Evolutionary conservation across 768 basidiomycete species (phyloP), one percentile per base, ranked within the genome.

Genomic region (Boletus rex-veris): DNA sequence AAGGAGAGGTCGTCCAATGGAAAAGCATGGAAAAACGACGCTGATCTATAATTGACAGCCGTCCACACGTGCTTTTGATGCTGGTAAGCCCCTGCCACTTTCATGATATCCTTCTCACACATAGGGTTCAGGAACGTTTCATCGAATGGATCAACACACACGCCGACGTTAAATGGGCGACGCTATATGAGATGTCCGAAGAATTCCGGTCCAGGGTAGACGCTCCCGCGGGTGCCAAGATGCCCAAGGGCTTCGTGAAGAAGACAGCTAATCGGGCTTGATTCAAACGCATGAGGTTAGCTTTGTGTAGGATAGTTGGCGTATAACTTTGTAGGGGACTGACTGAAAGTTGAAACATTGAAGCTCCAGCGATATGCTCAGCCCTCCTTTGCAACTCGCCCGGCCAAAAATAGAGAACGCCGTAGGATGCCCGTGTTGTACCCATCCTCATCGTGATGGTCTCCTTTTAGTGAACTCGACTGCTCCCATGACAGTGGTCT

Each of bases 111-210:
- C 16, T 11, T 7, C 42, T 55, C 26, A 48, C 30, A 33, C 35
- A 2, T n/a, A 36, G 4, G 14, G 4, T 37, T 21, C 54, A 85
- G 80, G 84, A 88, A 64, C 77, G 84, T 41, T 86, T 88, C 68
- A 86, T 89, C 57, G 82, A 86, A 61, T 87, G 85, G 83, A 73
- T 88, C 38, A 86, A 87, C 61, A 80, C 78, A 5, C 85, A 87
- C 63, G 80, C 82, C 15, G 78, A 82, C 45, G 80, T 89, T 4
- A 76, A 87, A 51, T 89, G 84, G 83, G 84, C 83, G 26, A 80
- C 83, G 11, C 80, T 88, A 80, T 77, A 79, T 57, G 81, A 86
- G 53, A 85, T 88, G 79, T 79, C 80, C 15, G 70, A 75, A 43
- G 83, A 84, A 33, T 86, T 86, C 63, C 77, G 84, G 54, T 71